Conservation (phyloP, 2,329 filamentous ascomycete species). For the Colletotrichum sp. region DNA sequence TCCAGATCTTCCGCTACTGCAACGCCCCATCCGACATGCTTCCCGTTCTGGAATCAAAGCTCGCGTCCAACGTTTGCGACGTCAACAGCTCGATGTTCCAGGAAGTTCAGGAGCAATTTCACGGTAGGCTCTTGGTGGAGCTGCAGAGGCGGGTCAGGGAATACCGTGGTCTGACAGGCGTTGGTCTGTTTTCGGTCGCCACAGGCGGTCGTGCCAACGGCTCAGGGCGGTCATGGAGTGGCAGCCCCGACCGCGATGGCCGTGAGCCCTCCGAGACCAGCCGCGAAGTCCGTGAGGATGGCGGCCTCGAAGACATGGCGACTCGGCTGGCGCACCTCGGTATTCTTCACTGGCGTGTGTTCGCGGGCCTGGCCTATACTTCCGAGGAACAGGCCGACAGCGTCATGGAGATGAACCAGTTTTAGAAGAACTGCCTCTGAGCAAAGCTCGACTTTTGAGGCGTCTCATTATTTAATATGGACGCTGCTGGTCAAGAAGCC, state of each 20-base stretch:
- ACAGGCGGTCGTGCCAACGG: slow-evolving; percentile 54
- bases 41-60: slow-evolving; percentile 53
- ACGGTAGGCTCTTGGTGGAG: slow-evolving; percentile 52
- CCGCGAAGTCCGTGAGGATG: slow-evolving; percentile 55
- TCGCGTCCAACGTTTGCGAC: slow-evolving; percentile 49
- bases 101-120: slow-evolving; percentile 55
- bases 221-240: slow-evolving; percentile 39
- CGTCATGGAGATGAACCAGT: slow-evolving; percentile 32
- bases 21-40: slow-evolving; percentile 55
- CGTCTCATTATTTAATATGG: background rate
- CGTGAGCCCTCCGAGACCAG: slow-evolving; percentile 30
- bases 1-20: slow-evolving; percentile 64
- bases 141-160: slow-evolving; percentile 56
- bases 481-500: background rate
- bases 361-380: slow-evolving; percentile 76
- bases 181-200: slow-evolving; percentile 60
- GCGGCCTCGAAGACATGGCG: slow-evolving; percentile 70
- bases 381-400: slow-evolving; percentile 41
- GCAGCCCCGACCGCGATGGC: slow-evolving; percentile 30
- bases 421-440: slow-evolving; percentile 12
- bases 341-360: slow-evolving; percentile 89
- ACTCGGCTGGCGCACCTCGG: slow-evolving; percentile 83
- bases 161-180: slow-evolving; percentile 57
- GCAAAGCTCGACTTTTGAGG: background rate
- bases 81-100: slow-evolving; percentile 49